These are phyloP conservation scores for Garcia nutans DNA, from an alignment of 345 rosid genomes.

Conservation along the genomic window DNA sequence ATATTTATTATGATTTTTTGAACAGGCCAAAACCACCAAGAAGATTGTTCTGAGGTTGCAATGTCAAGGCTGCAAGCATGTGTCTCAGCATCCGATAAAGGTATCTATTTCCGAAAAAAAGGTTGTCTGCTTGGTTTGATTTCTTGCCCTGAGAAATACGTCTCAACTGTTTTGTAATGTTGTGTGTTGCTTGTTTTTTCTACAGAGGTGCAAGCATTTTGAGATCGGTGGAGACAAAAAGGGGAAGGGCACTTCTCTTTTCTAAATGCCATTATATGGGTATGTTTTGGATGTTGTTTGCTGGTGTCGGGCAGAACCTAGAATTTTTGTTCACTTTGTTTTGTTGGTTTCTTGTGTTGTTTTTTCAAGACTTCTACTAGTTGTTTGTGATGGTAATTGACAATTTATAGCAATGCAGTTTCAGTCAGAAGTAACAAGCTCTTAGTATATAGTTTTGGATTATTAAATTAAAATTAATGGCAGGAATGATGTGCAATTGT, in stretches of 20 bases:
- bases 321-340: not conserved
- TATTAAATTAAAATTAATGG: not conserved
- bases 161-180: no score
- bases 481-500: not conserved
- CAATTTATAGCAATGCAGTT: not conserved
- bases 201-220: constrained; percentile 17
- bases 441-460: not conserved
- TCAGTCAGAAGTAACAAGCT: not conserved
- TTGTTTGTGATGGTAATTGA: not conserved
- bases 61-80: constrained; percentile 16
- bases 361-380: not conserved
- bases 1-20: not conserved
- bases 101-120: not conserved
- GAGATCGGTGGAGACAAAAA: constrained; percentile 21
- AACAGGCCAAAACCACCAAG: constrained; percentile 15
- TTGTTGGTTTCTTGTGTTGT: not conserved
- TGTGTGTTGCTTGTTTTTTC: not conserved
- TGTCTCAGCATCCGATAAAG: constrained; percentile 18
- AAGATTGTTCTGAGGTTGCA: constrained; percentile 17
- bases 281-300: no score
- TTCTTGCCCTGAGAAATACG: not conserved
- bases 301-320: not conserved
- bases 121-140: not conserved
- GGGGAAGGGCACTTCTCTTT: constrained; percentile 21
- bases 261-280: not conserved